Base-by-base conservation (phyloP, 257 asterid genomes). In the Solanum virginianum region DNA sequence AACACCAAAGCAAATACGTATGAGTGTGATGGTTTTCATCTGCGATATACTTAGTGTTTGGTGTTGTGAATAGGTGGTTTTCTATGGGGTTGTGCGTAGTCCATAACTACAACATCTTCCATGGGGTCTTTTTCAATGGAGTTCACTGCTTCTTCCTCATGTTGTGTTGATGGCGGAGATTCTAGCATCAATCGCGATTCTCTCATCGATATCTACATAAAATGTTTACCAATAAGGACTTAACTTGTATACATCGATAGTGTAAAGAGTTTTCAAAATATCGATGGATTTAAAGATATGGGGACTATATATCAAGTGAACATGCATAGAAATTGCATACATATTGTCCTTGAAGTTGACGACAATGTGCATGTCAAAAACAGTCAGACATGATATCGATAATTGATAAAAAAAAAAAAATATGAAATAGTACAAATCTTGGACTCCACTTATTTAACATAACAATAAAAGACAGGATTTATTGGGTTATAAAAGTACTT, bases 1-100 rank as follows among this genome's bases (percentile, higher is more conserved):
- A 81, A 55, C 41, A 15, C 45, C 56, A 26, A 57, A 62, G 4
- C 54, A 62, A 36, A 62, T 81, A 36, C 56, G 59, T 81, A 36
- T 36, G 32, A 9, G 47, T 80, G 57, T 55, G 56, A 56, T 32
- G 41, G 14, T 56, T 20, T 54, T 80, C 70, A 69, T 26, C 41
- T 66, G 20, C 16, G 22, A 29, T 43, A 8, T 17, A 77, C 39
- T 88, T 88, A 94, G 85, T 95, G 94, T 47, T 87, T 87, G 56
- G 22, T 87, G 91, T 95, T 95, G 86, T 95, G 97, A 83, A 95
- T 93, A 49, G 98, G 98, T 68, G 97, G 95, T 85, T 92, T 95
- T 71, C 98, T 94, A 83, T 92, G 98, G 80, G 98, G 97, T 83
- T 89, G 95, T 22, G 97, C 97, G 15, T 95, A 95, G 74, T 95